Percentiles rank a stretch among this genome's conserved stretches.
Conservation (phyloP, 441 rosid genomes). For the Bruguiera hainesii region DNA sequence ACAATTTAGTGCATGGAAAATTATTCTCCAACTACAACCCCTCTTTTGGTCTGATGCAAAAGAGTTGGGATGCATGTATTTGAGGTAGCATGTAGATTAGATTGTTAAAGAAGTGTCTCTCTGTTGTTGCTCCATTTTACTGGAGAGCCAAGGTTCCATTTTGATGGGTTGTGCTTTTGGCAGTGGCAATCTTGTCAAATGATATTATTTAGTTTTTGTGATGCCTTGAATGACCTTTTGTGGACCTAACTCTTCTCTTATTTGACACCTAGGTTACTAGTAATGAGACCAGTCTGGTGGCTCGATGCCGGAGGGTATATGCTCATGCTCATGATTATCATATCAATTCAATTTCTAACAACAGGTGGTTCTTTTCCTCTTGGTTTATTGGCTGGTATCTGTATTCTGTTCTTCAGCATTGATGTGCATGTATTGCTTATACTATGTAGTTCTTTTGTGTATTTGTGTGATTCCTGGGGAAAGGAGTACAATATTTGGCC, state of each 20-base stretch:
- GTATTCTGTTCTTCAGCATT: background rate
- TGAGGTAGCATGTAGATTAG: background rate
- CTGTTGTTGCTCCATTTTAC: background rate
- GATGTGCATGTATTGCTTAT: background rate
- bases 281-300: conserved; percentile 66
- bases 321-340: conserved; percentile 97
- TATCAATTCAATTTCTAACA: conserved; percentile 88
- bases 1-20: background rate
- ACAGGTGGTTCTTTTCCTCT: conserved; percentile 45
- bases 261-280: conserved; percentile 53
- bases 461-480: background rate
- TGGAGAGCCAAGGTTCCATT: background rate
- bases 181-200: background rate
- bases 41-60: background rate
- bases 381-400: background rate
- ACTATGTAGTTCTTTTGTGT: background rate
- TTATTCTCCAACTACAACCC: background rate
- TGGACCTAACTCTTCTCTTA: conserved; percentile 3
- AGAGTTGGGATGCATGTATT: background rate
- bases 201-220: background rate
- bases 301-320: conserved; percentile 82
- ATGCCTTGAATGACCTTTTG: background rate
- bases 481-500: background rate
- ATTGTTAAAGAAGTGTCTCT: background rate
- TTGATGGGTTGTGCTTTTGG: background rate